Percentiles rank a stretch among this genome's conserved stretches.
Conservation (phyloP, 179 eudicot species). For the Sideroxylon spinosum region DNA sequence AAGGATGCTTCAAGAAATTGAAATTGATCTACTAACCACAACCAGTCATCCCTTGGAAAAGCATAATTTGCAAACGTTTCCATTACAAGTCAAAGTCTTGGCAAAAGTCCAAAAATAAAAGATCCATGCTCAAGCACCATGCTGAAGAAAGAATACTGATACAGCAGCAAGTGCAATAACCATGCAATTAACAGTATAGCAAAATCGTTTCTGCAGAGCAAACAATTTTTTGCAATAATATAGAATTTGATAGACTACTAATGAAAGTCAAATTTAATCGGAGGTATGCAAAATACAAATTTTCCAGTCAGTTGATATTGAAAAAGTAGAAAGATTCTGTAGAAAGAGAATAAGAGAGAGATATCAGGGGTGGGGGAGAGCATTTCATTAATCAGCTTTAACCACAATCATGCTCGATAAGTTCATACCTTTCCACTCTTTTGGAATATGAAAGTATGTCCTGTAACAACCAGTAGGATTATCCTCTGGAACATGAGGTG, state of each 20-base stretch:
- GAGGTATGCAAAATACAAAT: no score
- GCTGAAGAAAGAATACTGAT: neutral
- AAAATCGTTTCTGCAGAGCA: neutral
- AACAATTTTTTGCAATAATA: neutral
- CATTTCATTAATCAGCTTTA: neutral
- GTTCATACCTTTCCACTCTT: slow-evolving; percentile 79
- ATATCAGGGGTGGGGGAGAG: neutral
- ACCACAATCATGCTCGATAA: neutral
- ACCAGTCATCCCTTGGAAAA: neutral
- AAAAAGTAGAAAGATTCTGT: neutral
- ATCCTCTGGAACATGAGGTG: slow-evolving; percentile 81
- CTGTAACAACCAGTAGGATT: slow-evolving; percentile 98
- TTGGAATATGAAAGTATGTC: slow-evolving; percentile 63
- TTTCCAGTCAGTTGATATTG: neutral
- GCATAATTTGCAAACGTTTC: neutral
- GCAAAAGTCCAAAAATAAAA: neutral
- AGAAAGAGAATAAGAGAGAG: neutral
- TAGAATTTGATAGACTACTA: neutral
- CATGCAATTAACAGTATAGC: neutral
- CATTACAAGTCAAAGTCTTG: neutral
- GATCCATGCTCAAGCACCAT: neutral
- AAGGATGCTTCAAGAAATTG: slow-evolving; percentile 4
- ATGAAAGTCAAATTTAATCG: no score
- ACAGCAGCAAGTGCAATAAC: slow-evolving; percentile 3
- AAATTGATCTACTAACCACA: neutral